Evolutionary conservation across 2,329 filamentous ascomycete species (phyloP).

Genomic region (Cryphonectria naterciae): DNA sequence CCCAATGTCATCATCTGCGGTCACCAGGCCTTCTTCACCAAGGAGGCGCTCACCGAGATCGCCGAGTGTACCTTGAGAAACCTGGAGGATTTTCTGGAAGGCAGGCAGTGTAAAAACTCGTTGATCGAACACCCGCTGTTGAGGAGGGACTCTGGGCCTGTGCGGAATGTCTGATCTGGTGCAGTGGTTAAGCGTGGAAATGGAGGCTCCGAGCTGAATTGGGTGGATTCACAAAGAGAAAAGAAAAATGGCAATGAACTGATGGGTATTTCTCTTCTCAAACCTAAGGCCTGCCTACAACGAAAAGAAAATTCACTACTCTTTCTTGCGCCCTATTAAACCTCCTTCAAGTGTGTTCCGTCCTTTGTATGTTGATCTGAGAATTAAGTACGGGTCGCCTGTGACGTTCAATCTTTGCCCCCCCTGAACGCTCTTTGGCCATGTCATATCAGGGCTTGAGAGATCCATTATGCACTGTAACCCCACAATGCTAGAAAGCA

Average conservation of each 20-base stretch:
- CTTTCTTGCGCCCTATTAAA: neutral
- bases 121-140: conserved; percentile 34
- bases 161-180: conserved; percentile 22
- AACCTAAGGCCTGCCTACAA: neutral
- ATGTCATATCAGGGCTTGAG: neutral
- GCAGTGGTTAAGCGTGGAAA: no score
- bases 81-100: conserved; percentile 49
- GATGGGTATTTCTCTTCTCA: neutral
- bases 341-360: no score
- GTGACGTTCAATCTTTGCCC: neutral
- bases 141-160: conserved; percentile 16
- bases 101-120: conserved; percentile 43
- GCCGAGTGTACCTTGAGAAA: conserved; percentile 63
- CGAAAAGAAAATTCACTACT: neutral
- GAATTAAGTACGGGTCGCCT: neutral
- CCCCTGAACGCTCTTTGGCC: neutral
- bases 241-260: neutral
- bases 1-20: conserved; percentile 69
- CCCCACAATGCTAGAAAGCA: neutral
- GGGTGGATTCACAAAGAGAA: no score
- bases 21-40: conserved; percentile 72
- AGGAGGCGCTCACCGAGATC: conserved; percentile 68
- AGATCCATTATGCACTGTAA: neutral
- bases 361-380: neutral
- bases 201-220: neutral